These are phyloP conservation scores for Oxytropis ochrocephala DNA, from an alignment of 306 rosid species.

Conservation along the genomic window DNA sequence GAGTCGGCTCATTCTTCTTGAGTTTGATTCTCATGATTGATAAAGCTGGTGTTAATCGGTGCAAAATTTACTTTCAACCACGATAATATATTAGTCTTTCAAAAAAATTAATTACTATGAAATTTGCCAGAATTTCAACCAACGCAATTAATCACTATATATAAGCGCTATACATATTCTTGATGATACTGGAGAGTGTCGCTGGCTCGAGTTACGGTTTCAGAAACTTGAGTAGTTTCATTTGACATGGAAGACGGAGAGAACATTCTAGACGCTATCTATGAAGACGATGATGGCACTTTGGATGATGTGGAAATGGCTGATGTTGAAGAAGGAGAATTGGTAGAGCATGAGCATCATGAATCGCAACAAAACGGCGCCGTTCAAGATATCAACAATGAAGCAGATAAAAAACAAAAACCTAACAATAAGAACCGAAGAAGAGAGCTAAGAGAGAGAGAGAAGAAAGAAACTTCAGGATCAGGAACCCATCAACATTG, in stretches of 20 bases:
- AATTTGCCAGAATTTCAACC: too few species aligned
- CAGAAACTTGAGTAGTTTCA: not conserved
- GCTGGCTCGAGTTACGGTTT: not conserved
- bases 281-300: conserved; percentile 35
- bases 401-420: conserved; percentile 22
- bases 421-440: conserved; percentile 26
- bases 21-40: too few species aligned
- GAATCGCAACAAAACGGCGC: conserved; percentile 18
- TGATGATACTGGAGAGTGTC: not conserved
- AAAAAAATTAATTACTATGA: too few species aligned
- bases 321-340: conserved; percentile 84
- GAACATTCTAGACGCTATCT: conserved; percentile 55
- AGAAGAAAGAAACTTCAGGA: conserved; percentile 26
- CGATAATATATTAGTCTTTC: too few species aligned
- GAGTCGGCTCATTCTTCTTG: too few species aligned
- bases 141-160: too few species aligned
- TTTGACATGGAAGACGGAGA: conserved; percentile 50
- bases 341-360: conserved; percentile 36
- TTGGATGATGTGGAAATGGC: conserved; percentile 73
- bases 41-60: too few species aligned
- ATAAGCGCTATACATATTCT: not conserved
- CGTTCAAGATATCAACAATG: conserved; percentile 7
- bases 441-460: conserved; percentile 51
- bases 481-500: conserved; percentile 33
- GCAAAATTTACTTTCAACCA: too few species aligned